These are phyloP conservation scores for Leptoxyphium fumago DNA, from an alignment of 2,329 filamentous ascomycete genomes.

Conservation along the genomic window DNA sequence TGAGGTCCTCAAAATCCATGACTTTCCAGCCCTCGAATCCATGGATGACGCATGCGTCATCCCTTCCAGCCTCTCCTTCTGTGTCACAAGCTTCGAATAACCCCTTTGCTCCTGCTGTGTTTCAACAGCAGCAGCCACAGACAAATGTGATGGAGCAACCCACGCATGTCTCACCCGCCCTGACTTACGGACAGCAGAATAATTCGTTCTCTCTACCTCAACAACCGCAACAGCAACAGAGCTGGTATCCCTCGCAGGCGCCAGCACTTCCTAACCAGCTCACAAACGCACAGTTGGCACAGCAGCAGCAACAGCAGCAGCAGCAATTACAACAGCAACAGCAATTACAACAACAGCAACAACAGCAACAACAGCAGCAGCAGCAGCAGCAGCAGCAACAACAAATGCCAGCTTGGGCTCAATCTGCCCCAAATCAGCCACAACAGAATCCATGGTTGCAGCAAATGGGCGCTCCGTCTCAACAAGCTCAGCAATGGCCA, in stretches of 20 bases:
- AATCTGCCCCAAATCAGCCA: slow-evolving; percentile 10
- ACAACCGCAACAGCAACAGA: slow-evolving; percentile 2
- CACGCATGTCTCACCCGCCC: slow-evolving; percentile 12
- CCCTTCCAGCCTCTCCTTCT: slow-evolving; percentile 21
- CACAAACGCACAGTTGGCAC: slow-evolving; percentile 3
- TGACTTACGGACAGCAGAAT: slow-evolving; percentile 12
- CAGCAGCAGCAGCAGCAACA: slow-evolving; percentile 9
- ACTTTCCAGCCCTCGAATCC: slow-evolving; percentile 27
- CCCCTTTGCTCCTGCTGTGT: slow-evolving; percentile 5
- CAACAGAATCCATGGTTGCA: slow-evolving; percentile 10
- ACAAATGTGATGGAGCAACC: slow-evolving; percentile 22
- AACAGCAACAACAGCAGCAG: slow-evolving; percentile 13
- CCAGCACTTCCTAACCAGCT: neutral
- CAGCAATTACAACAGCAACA: slow-evolving; percentile 22
- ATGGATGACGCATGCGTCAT: slow-evolving; percentile 25
- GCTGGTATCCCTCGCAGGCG: neutral
- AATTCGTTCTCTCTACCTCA: slow-evolving; percentile 15
- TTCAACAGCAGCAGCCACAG: slow-evolving; percentile 11
- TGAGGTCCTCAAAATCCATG: slow-evolving; percentile 28
- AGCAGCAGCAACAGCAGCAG: slow-evolving; percentile 12
- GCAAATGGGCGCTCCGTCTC: slow-evolving; percentile 3
- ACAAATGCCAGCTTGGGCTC: slow-evolving; percentile 20
- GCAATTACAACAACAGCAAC: slow-evolving; percentile 8
- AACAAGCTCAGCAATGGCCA: slow-evolving; percentile 21
- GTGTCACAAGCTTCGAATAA: slow-evolving; percentile 7